Conservation (phyloP, 176 grass and related monocot genomes). For the Triticum dicoccoides region DNA sequence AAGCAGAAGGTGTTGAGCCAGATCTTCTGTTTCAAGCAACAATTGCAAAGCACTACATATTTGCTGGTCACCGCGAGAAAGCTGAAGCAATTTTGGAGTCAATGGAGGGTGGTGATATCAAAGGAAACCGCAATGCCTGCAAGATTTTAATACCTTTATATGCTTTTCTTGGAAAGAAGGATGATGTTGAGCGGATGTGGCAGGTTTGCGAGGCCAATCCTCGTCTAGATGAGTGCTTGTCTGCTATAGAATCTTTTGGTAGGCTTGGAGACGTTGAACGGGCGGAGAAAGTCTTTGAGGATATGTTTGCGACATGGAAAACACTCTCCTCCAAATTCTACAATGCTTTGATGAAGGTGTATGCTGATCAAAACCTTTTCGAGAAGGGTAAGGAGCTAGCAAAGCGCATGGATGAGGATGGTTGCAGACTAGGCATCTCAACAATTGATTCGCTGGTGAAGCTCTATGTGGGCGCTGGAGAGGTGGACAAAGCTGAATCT, state of each 20-base stretch:
- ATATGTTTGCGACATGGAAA: slow-evolving; percentile 27
- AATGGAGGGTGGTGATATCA: slow-evolving; percentile 65
- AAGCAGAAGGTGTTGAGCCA: slow-evolving; percentile 44
- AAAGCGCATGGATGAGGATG: slow-evolving; percentile 49
- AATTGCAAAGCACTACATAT: slow-evolving; percentile 64
- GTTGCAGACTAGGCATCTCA: slow-evolving; percentile 24
- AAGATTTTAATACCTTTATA: slow-evolving; percentile 51
- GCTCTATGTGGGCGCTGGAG: slow-evolving; percentile 51
- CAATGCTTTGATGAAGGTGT: slow-evolving; percentile 54
- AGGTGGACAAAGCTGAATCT: slow-evolving; percentile 57
- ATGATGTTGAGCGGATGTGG: slow-evolving; percentile 67
- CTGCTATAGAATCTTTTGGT: slow-evolving; percentile 66
- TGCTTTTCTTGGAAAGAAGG: slow-evolving; percentile 51
- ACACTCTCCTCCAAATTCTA: slow-evolving; percentile 28
- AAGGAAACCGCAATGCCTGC: slow-evolving; percentile 50
- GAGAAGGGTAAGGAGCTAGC: slow-evolving; percentile 61
- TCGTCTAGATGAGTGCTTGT: slow-evolving; percentile 29
- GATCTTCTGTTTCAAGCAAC: slow-evolving; percentile 45
- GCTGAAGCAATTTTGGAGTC: slow-evolving; percentile 47
- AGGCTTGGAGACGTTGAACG: slow-evolving; percentile 51
- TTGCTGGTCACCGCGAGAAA: slow-evolving; percentile 55
- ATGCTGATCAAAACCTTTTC: slow-evolving; percentile 53
- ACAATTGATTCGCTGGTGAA: slow-evolving; percentile 60
- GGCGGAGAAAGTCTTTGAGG: slow-evolving; percentile 56
- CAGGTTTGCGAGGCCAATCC: slow-evolving; percentile 48